Evolutionary conservation across 306 rosid genomes (phyloP).

Genomic region (Lupinus albus): DNA sequence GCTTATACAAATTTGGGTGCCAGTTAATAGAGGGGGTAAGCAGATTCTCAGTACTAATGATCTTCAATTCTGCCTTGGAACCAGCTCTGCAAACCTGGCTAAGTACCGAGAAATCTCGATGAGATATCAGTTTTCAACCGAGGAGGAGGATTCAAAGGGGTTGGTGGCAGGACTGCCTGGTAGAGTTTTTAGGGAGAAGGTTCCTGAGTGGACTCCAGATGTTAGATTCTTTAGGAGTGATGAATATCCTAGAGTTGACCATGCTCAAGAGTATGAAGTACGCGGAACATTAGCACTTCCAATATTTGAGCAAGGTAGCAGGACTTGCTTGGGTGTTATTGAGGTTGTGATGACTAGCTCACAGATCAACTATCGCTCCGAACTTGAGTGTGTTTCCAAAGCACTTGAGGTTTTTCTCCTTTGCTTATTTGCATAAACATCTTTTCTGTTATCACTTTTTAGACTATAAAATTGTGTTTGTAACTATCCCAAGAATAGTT

Average conservation of each 20-base stretch:
- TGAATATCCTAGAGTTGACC: conserved; percentile 74
- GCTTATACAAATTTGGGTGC: conserved; percentile 90
- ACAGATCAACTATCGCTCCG: conserved; percentile 65
- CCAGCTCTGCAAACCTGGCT: conserved; percentile 60
- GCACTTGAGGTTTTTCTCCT: conserved; percentile 81
- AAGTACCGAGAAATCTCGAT: conserved; percentile 68
- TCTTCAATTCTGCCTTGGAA: conserved; percentile 61
- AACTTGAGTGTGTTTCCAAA: conserved; percentile 76
- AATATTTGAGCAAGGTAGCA: conserved; percentile 73
- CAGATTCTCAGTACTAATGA: conserved; percentile 65
- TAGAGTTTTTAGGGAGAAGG: conserved; percentile 69
- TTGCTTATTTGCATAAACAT: conserved; percentile 24
- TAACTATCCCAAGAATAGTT: conserved; percentile 9
- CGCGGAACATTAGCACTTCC: conserved; percentile 90
- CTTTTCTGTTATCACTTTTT: conserved; percentile 9
- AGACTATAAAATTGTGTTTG: not conserved
- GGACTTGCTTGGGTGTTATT: conserved; percentile 82
- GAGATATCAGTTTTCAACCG: conserved; percentile 63
- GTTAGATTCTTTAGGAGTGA: conserved; percentile 74
- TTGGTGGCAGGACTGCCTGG: conserved; percentile 74
- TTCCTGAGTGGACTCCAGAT: conserved; percentile 99
- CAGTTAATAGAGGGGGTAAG: conserved; percentile 64
- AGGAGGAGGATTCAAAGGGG: conserved; percentile 58
- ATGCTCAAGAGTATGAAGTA: conserved; percentile 73
- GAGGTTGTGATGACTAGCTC: conserved; percentile 83